phyloP scores from a whole-genome alignment of 2,329 filamentous ascomycete genomes.

The Trematosphaeria pertusa region DNA sequence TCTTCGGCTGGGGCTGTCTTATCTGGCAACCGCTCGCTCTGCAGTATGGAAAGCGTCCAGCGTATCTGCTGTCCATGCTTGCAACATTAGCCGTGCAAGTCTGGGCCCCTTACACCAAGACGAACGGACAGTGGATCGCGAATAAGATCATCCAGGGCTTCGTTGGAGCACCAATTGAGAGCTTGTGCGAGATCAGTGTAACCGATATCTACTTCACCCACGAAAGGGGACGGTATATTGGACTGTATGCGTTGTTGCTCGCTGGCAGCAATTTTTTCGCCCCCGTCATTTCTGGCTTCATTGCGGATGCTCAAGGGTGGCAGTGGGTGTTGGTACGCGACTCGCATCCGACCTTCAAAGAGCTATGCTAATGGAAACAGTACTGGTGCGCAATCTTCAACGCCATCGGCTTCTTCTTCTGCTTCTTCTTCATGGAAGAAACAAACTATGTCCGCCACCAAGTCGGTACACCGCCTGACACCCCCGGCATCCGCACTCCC shows the following conservation, averaged over 20 bases:
- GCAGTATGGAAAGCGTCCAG: constrained; percentile 59
- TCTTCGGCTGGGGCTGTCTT: constrained; percentile 59
- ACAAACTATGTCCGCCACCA: constrained; percentile 56
- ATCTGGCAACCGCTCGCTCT: constrained; percentile 62
- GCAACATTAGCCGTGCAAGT: constrained; percentile 51
- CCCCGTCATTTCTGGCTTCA: constrained; percentile 46
- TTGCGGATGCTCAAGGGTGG: constrained; percentile 45
- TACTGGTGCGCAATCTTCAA: constrained; percentile 64
- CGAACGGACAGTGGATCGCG: constrained; percentile 56
- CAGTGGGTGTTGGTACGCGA: constrained; percentile 37
- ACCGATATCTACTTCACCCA: constrained; percentile 51
- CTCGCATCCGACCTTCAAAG: not conserved
- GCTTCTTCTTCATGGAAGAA: constrained; percentile 68
- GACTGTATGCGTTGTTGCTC: constrained; percentile 40
- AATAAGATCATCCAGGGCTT: constrained; percentile 57
- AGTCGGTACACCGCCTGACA: not conserved
- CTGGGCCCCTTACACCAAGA: constrained; percentile 43
- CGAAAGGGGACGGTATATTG: constrained; percentile 41
- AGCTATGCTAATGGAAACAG: constrained; percentile 5
- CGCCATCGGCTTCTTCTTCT: constrained; percentile 56
- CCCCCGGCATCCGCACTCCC: constrained; percentile 2
- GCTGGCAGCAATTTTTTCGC: constrained; percentile 47
- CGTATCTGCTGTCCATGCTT: constrained; percentile 54
- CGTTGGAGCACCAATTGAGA: constrained; percentile 57
- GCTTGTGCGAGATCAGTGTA: constrained; percentile 56